Base-by-base conservation (phyloP, 2,329 filamentous ascomycete genomes). In the Bipolaris cookei region DNA sequence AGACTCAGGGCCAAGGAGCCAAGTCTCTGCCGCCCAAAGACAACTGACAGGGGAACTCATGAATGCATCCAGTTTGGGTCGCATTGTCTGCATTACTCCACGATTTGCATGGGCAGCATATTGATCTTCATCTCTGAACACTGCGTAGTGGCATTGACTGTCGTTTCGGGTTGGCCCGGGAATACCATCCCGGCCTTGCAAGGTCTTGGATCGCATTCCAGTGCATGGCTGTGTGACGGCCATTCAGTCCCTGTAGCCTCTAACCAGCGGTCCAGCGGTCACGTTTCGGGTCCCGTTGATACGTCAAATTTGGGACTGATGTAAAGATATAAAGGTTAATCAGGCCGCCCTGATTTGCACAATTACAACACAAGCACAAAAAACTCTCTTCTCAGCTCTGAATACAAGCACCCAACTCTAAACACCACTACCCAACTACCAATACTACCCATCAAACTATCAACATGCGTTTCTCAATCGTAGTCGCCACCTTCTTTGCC, bases 391-490 rank as follows among this genome's bases (percentile, higher is more conserved):
- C n/a, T 43, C 39, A 16, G 41, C n/a, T 38, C 3, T 13, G 3
- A 4, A 37, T n/a, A 38, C 28, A 30, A 13, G 4, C 3, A 30
- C 28, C 10, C 28, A 30, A 28, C 25, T 3, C 25, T 10, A 28
- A 13, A 37, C 18, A 34, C 32, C 20, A 34, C 34, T 16, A n/a
- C 14, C 3, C 34, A 37, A 16, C 34, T 6, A 37, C 34, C 13
- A 14, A 6, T 37, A n/a, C n/a, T 34, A n/a, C 32, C 14, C 1
- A 5, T 23, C 45, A 14, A 34, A 35, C 23, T 34, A 20, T 32
- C 54, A 61, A 16, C 1, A 66, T 66, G 63, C 63, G 59, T 48
- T 23, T 59, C 32, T 58, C 56, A n/a, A 41, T 64, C 44, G 20
- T 66, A 37, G 5, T 64, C 32, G 52, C 62, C 44, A 57, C 63